Base-by-base conservation (phyloP, 2,329 filamentous ascomycete species). In the Nannizziopsis barbatae region DNA sequence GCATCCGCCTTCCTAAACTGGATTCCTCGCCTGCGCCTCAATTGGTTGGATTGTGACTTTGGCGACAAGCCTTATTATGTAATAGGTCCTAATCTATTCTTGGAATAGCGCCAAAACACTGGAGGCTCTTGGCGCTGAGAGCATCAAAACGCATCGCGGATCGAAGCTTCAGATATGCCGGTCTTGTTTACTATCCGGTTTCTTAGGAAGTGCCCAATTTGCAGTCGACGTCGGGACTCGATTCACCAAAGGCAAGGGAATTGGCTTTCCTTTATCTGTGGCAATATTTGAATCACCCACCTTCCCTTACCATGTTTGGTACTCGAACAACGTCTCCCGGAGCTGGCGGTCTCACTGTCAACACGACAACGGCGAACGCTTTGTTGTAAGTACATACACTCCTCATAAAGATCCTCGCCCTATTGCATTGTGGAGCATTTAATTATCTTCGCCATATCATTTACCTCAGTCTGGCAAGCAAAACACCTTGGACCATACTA, bases 341-440 rank as follows among this genome's bases (percentile, higher is more conserved):
- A 10, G 12, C 39, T 10, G 51, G 52, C n/a, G 47, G 54, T 12
- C 20, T 56, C 27, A 53, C 47, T 2, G 47, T 56, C 30, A 56
- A 56, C 45, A 56, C 54, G 4, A 45, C 53, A 1, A 49, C 49
- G 14, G 50, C 54, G 9, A 56, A 54, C 36, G 49, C 52, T 18
- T 43, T 56, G 27, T 55, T 56, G 54, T 56, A 51, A 54, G 54
- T 52, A 10, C 20, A 11, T 8, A 3, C 6, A 11, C 17, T 39
- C 17, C 22, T 7, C 22, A 27, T 27, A 27, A 4, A 27, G 3
- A 3, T 27, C 22, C 22, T 27, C 4, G 7, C 22, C 22, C 22
- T 27, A 27, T 27, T 27, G 22, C 22, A 27, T 27, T 3, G 22
- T 7, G 7, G 22, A 27, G 22, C 7, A 7, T 7, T 3, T 7